Evolutionary conservation across 345 rosid species (phyloP), one percentile per base, ranked within the genome.

Genomic region (Citrus inodora): DNA sequence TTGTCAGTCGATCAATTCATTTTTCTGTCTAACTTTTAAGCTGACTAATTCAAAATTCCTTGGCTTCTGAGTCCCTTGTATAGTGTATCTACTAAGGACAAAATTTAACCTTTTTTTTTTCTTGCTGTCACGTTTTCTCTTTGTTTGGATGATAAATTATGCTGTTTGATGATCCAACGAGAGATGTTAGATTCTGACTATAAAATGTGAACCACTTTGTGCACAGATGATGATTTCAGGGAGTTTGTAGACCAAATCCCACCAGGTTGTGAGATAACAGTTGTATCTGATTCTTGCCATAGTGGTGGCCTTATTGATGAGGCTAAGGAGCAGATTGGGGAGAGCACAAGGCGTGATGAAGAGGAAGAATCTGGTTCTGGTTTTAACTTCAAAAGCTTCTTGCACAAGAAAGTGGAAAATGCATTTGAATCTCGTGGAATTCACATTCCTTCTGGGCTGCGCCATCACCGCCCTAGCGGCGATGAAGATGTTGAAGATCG

Each of bases 291-390:
- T 79, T 92, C 99, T 62, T 95, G 98, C 80, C 98, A 95, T 56
- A 95, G 99, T 58, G 99, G 98, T 8, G 99, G 99, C 6, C 93
- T 95, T 56, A 93, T 95, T 7, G 98, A 93, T 70, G 92, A 92
- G 80, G 90, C 99, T 75, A 91, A 93, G 67, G 99, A 96, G 86
- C 98, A 96, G 81, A 94, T 96, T 14, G 98, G 99, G 56, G 94
- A 95, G 78, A 95, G 99, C 89, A 90, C 92, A 7, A 90, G 80
- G 82, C 81, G 35, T 0, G 78, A 71, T 27, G 83, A 73, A 56
- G 78, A 81, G 55, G 74, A 85, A 33, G 90, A 85, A 68, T 81
- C 87, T 30, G 67, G 60, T 35, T 85, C 83, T 74, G 81, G 83
- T 13, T 88, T 83, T 65, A 83, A 91, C 66, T 82, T 87, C 83